Percentiles rank a stretch among this genome's conserved stretches.
Conservation (phyloP, 192 early-diverging fungal species). For the Backusella mclennaniae region DNA sequence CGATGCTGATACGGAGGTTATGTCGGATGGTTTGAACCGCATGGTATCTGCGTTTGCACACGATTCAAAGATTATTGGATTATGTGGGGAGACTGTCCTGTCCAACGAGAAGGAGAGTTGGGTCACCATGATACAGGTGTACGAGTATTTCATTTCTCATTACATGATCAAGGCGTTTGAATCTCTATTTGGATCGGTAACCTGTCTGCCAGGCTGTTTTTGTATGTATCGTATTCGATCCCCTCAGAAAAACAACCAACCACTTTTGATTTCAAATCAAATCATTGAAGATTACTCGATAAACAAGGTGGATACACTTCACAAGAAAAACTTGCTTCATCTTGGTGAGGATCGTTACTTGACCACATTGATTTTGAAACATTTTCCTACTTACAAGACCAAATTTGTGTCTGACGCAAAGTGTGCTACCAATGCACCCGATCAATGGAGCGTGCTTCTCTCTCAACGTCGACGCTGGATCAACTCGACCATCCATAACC, state of each 20-base stretch:
- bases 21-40: constrained; percentile 81
- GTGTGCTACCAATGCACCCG: constrained; percentile 92
- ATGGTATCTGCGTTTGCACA: constrained; percentile 78
- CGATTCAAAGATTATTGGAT: constrained; percentile 79
- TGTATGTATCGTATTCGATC: constrained; percentile 96
- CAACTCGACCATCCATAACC: constrained; percentile 98
- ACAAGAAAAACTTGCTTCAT: constrained; percentile 97
- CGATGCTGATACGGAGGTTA: constrained; percentile 80
- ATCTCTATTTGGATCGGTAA: constrained; percentile 94
- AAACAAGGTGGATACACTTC: constrained; percentile 94
- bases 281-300: constrained; percentile 93
- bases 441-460: constrained; percentile 86
- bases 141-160: constrained; percentile 97
- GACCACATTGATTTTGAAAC: constrained; percentile 89
- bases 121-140: constrained; percentile 98
- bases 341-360: constrained; percentile 98
- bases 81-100: constrained; percentile 94
- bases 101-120: constrained; percentile 90
- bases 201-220: constrained; percentile 98
- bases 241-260: constrained; percentile 74
- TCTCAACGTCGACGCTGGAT: constrained; percentile 99
- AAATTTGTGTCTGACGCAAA: constrained; percentile 90
- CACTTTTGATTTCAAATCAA: constrained; percentile 83
- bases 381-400: constrained; percentile 94
- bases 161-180: constrained; percentile 96